These are phyloP conservation scores for Bruguiera hainesii DNA, from an alignment of 441 rosid species.

Conservation along the genomic window DNA sequence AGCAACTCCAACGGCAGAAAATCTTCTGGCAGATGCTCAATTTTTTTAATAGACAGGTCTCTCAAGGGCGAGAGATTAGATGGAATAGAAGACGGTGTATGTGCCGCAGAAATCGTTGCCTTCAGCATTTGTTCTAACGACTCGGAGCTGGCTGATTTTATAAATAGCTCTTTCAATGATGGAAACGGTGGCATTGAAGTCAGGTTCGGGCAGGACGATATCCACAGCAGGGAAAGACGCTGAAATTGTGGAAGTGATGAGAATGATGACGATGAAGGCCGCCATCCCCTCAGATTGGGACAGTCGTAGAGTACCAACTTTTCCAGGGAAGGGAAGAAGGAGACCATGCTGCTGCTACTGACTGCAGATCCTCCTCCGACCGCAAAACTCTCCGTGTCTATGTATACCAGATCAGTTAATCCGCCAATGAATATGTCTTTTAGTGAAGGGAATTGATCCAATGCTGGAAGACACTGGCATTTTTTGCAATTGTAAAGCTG, in stretches of 20 bases:
- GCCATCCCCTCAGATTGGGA: slow-evolving; percentile 21
- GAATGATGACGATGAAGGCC: neutral
- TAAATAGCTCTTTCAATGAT: slow-evolving; percentile 12
- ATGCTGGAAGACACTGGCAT: slow-evolving; percentile 16
- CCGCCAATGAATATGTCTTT: slow-evolving; percentile 14
- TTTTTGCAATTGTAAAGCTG: neutral
- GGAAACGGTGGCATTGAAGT: slow-evolving; percentile 19
- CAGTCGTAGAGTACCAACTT: slow-evolving; percentile 3
- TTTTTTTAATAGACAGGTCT: neutral
- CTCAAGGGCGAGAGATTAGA: slow-evolving; percentile 3
- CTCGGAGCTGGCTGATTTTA: slow-evolving; percentile 1
- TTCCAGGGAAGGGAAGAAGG: slow-evolving; percentile 15
- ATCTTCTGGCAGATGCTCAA: slow-evolving; percentile 12
- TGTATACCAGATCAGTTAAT: slow-evolving; percentile 13
- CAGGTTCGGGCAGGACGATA: slow-evolving; percentile 18
- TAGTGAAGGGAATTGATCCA: slow-evolving; percentile 16
- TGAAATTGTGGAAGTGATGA: slow-evolving; percentile 14
- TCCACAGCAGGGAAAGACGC: slow-evolving; percentile 13
- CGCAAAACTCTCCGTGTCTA: neutral
- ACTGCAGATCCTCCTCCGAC: neutral
- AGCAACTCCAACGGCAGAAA: no score
- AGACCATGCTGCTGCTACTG: neutral
- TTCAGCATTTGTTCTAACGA: neutral
- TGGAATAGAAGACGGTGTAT: neutral
- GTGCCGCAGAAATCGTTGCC: neutral